Evolutionary conservation across 805 yeast genomes (phyloP), one percentile per base, ranked within the genome.

Genomic region (Lachancea sp.): DNA sequence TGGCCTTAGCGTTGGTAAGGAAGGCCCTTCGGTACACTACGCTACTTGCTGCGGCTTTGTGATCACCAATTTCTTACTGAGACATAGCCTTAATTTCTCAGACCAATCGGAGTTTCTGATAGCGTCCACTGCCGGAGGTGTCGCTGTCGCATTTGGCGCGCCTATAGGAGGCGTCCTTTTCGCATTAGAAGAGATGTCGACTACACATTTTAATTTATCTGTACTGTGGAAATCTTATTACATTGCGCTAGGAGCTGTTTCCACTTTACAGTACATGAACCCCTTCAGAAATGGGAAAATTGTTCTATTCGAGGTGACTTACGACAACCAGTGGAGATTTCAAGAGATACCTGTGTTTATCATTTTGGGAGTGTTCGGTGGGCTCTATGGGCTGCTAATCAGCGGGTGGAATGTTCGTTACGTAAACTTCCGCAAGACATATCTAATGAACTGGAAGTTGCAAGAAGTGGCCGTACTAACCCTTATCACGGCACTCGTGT

Each of bases 11-110:
- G 83, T 92, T 5, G 99, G 99, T 17, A 92, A 92, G 63, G 99
- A 92, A 58, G 99, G 99, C 0, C 99, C 99, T 2, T 79, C 90
- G 52, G 98, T 92, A 9, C 99, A 92, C 63, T 92, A 90, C 61
- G 97, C 98, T 0, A 95, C 89, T 0, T 89, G 97, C 60, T 90
- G 83, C n/a, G 98, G 97, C 0, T 78, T 80, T 52, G 73, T 78
- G n/a, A 66, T 87, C 9, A 79, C 92, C 1, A 71, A 72, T 28
- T 57, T 77, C 32, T 69, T 81, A 42, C 43, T 60, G 26, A 60
- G 57, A 31, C 67, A 64, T 44, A 58, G 64, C 2, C 40, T 60
- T 30, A 56, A 61, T 2, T 62, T 54, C 37, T 51, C 60, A 1
- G 51, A 54, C 22, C 61, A 58, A 43, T 52, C 62, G n/a, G 65